These are phyloP conservation scores for Coccomyxa subellipsoidea DNA, from an alignment of 163 green algal genomes.

Conservation along the genomic window DNA sequence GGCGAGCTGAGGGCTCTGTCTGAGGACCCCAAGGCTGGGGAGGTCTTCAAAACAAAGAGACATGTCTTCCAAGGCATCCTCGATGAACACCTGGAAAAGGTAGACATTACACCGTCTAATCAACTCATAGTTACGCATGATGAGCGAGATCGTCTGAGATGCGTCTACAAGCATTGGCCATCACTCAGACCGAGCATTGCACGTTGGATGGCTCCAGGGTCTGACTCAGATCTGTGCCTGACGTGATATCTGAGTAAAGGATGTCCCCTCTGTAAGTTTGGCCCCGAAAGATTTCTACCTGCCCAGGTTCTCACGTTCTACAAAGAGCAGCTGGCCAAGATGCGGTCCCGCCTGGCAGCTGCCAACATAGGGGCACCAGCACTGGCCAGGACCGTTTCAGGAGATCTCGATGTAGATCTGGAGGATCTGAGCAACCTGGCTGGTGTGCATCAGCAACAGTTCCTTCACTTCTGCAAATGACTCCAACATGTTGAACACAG, in stretches of 20 bases:
- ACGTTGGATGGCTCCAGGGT: too few relatives aligned
- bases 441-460: background rate
- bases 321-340: background rate
- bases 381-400: background rate
- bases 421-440: background rate
- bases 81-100: slow-evolving; percentile 16
- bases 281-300: too few relatives aligned
- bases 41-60: background rate
- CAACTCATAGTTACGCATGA: background rate
- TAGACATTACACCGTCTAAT: too few relatives aligned
- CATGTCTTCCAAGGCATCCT: slow-evolving; percentile 13
- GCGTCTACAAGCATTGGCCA: too few relatives aligned
- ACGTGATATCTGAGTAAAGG: too few relatives aligned
- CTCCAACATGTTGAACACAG: too few relatives aligned
- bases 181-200: too few relatives aligned
- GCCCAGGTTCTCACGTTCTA: background rate
- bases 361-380: background rate
- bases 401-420: background rate
- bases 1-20: background rate
- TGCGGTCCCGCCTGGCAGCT: background rate
- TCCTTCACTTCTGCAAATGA: too few relatives aligned
- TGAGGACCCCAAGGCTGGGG: background rate
- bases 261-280: too few relatives aligned
- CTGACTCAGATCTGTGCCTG: too few relatives aligned
- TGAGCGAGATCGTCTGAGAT: too few relatives aligned